These are phyloP conservation scores for Trichoderma erinaceum DNA, from an alignment of 495 filamentous ascomycete genomes.

Conservation along the genomic window DNA sequence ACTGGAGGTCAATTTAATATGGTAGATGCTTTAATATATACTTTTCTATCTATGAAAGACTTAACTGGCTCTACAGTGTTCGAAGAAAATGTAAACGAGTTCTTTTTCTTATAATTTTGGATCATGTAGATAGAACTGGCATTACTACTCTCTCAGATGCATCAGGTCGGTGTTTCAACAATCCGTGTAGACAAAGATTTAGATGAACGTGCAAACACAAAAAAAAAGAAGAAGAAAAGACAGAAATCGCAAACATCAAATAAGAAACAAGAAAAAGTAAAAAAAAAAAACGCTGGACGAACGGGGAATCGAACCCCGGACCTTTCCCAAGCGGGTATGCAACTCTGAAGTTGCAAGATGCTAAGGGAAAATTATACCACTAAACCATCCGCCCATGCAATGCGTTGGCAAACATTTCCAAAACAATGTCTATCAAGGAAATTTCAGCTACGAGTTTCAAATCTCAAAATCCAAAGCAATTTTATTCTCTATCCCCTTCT, in stretches of 20 bases:
- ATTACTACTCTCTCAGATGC: neutral
- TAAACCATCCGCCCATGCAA: slow-evolving; percentile 10
- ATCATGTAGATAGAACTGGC: no score
- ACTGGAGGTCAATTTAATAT: neutral
- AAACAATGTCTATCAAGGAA: neutral
- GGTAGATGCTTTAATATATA: neutral
- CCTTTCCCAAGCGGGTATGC: slow-evolving; percentile 23
- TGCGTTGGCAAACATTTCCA: neutral
- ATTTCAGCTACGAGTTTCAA: neutral
- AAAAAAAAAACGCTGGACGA: slow-evolving; percentile 22
- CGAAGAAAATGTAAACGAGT: no score
- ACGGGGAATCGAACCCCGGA: slow-evolving; percentile 34
- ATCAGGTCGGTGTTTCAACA: neutral
- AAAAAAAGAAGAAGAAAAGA: neutral
- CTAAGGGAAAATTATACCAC: slow-evolving; percentile 14
- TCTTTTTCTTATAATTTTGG: no score
- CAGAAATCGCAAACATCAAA: no score
- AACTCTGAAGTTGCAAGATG: neutral
- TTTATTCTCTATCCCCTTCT: neutral
- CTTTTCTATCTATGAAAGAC: neutral
- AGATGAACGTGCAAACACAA: neutral
- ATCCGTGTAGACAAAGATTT: neutral
- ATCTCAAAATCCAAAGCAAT: neutral
- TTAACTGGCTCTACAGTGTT: no score
- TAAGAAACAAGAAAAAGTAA: neutral